Conservation (phyloP, 78 protist genomes). For the Dictyostelium capitatum region DNA sequence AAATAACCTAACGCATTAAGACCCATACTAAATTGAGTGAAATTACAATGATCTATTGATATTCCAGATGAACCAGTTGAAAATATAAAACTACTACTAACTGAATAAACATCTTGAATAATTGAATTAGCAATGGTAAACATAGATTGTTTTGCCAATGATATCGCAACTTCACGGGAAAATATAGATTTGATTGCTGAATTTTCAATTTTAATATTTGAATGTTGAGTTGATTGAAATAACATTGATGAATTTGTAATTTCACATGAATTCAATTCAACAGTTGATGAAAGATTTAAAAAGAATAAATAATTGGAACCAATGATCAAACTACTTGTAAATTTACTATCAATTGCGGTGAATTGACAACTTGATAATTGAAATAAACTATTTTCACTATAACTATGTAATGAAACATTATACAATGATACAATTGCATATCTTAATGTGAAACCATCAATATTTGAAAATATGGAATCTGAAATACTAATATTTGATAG, state of each 20-base stretch:
- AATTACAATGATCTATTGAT: not conserved
- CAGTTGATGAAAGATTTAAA: not conserved
- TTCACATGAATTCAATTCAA: not conserved
- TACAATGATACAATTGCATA: not conserved
- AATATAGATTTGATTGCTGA: not conserved
- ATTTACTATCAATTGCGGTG: not conserved
- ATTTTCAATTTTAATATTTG: not conserved
- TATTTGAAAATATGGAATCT: not conserved
- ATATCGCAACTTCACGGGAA: not conserved
- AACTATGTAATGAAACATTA: not conserved
- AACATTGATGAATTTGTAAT: not conserved
- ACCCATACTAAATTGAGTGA: not conserved
- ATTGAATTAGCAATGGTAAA: not conserved
- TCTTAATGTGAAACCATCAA: slow-evolving; percentile 2
- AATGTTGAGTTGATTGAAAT: not conserved
- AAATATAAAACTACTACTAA: not conserved
- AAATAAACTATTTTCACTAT: not conserved
- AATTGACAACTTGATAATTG: not conserved
- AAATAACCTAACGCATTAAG: not conserved
- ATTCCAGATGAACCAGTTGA: not conserved
- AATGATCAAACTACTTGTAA: not conserved
- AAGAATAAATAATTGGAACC: not conserved
- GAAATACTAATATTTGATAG: not conserved
- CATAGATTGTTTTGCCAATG: not conserved
- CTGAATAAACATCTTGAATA: not conserved